Percentiles rank a stretch among this genome's conserved stretches.
Conservation (phyloP, 768 basidiomycete genomes). For the Pleurotus giganteus region DNA sequence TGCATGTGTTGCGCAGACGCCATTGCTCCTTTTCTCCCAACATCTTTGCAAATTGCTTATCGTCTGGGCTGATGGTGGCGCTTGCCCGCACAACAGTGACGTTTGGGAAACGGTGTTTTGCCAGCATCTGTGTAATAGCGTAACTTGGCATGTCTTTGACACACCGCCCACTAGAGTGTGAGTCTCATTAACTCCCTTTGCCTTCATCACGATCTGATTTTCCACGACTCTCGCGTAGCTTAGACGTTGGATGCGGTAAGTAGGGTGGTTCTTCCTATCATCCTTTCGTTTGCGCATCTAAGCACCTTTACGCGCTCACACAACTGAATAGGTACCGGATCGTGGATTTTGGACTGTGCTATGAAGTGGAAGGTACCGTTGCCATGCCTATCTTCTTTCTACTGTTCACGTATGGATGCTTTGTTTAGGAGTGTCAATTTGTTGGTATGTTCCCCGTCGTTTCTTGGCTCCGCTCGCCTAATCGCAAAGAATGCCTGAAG, state of each 20-base stretch:
- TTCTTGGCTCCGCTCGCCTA: background rate
- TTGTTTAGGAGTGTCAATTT: slow-evolving; percentile 58
- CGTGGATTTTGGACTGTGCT: slow-evolving; percentile 70
- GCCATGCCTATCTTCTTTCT: slow-evolving; percentile 14
- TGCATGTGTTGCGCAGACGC: background rate
- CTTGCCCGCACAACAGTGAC: slow-evolving; percentile 42
- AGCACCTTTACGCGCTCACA: background rate
- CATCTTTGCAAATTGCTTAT: background rate
- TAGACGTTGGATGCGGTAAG: slow-evolving; percentile 75
- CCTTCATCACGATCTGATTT: slow-evolving; percentile 1
- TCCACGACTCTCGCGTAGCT: slow-evolving; percentile 29
- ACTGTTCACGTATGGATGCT: slow-evolving; percentile 1
- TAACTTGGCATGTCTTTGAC: slow-evolving; percentile 66
- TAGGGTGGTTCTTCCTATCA: slow-evolving; percentile 11
- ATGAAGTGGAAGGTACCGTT: slow-evolving; percentile 59
- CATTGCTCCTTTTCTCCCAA: background rate
- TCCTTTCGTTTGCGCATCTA: background rate
- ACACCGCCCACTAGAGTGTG: slow-evolving; percentile 62
- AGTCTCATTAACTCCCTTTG: slow-evolving; percentile 17
- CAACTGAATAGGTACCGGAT: slow-evolving; percentile 54
- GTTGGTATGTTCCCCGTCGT: slow-evolving; percentile 44
- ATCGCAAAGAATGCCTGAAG: slow-evolving; percentile 27
- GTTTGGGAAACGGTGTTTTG: slow-evolving; percentile 64
- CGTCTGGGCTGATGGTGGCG: slow-evolving; percentile 14
- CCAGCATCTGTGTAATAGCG: slow-evolving; percentile 51